These are phyloP conservation scores for Cyberlindnera mrakii DNA, from an alignment of 805 yeast species.

Conservation along the genomic window DNA sequence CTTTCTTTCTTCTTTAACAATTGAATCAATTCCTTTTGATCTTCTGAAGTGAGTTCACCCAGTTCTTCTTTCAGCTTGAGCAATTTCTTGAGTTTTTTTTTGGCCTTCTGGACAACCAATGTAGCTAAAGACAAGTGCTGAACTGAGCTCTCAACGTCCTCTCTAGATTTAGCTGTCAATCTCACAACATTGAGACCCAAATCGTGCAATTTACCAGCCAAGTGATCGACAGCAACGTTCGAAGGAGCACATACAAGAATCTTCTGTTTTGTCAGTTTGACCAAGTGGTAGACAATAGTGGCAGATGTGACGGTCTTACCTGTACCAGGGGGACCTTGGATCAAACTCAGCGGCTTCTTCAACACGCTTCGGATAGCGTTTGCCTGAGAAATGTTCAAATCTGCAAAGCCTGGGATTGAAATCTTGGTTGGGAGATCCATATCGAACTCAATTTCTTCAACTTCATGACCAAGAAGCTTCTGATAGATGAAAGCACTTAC, in stretches of 20 bases:
- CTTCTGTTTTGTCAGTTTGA: constrained; percentile 52
- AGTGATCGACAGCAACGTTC: constrained; percentile 90
- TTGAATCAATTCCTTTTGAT: constrained; percentile 39
- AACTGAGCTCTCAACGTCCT: constrained; percentile 68
- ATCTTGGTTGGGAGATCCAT: constrained; percentile 54
- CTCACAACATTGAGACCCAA: constrained; percentile 77
- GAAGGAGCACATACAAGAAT: constrained; percentile 93
- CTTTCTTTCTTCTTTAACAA: constrained; percentile 43
- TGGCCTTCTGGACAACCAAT: constrained; percentile 40
- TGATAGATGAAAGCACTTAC: constrained; percentile 73
- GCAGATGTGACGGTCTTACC: constrained; percentile 95
- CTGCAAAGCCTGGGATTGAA: constrained; percentile 61
- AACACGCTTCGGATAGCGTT: constrained; percentile 69
- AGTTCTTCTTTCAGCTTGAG: constrained; percentile 51
- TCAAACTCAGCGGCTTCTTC: constrained; percentile 67
- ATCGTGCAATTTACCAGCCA: constrained; percentile 64
- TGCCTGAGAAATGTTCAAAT: constrained; percentile 71
- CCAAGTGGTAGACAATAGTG: constrained; percentile 73
- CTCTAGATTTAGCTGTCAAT: constrained; percentile 69
- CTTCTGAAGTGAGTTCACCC: constrained; percentile 61
- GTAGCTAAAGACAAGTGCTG: constrained; percentile 52
- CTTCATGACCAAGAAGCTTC: constrained; percentile 75
- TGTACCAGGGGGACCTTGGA: constrained; percentile 96
- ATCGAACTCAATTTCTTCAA: constrained; percentile 55
- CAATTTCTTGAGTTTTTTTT: constrained; percentile 53